Percentiles rank a stretch among this genome's conserved stretches.
Conservation (phyloP, 139 green algal genomes). For the Tetradesmus obliquus region DNA sequence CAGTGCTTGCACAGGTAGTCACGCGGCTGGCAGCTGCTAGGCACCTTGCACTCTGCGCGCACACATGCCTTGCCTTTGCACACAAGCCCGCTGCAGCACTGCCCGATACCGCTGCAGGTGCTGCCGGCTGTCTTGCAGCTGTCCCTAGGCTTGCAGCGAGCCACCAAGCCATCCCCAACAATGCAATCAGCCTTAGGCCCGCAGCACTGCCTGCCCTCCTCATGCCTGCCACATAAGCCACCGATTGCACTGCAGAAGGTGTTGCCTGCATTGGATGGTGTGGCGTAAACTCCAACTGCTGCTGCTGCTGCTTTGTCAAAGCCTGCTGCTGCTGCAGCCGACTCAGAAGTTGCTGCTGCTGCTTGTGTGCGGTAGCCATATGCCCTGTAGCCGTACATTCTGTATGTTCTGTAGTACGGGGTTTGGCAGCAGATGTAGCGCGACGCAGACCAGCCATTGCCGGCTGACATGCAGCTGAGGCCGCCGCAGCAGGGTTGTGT, state of each 20-base stretch:
- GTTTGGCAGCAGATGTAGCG: background rate
- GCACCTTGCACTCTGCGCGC: background rate
- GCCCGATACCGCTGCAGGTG: background rate
- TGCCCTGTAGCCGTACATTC: too few species aligned
- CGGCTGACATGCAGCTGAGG: background rate
- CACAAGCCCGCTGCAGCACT: background rate
- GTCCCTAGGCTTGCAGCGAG: background rate
- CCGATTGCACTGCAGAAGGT: background rate
- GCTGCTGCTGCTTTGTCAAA: background rate
- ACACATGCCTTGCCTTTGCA: background rate
- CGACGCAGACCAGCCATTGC: background rate
- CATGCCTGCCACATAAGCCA: background rate
- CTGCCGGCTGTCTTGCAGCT: background rate
- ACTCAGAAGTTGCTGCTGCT: background rate
- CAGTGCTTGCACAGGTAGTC: slow-evolving; percentile 5
- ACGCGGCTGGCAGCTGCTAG: background rate
- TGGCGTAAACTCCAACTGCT: background rate
- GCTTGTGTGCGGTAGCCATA: too few species aligned
- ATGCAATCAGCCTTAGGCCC: background rate
- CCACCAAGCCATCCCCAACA: background rate
- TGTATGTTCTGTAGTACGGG: background rate
- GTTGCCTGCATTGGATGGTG: background rate
- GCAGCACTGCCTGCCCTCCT: background rate
- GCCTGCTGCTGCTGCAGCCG: background rate
- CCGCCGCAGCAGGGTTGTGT: background rate